Base-by-base conservation (phyloP, 495 filamentous ascomycete species). In the Apodospora peruviana region DNA sequence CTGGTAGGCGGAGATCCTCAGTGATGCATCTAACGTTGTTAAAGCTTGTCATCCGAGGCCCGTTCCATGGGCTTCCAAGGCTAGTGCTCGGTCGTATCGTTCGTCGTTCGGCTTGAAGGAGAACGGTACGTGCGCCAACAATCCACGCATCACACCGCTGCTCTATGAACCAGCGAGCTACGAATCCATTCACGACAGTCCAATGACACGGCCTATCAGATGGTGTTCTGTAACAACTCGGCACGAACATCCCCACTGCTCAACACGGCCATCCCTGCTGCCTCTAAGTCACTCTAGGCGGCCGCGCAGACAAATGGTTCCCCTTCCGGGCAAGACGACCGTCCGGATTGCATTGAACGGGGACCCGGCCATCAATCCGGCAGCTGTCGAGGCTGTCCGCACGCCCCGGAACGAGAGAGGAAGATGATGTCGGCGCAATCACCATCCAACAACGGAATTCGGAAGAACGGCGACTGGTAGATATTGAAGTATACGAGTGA, bases 1-100 rank as follows among this genome's bases (percentile, higher is more conserved):
- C 32, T n/a, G 24, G 48, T 49, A 51, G 39, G 36, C 44, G 36
- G 25, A n/a, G n/a, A n/a, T 5, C 34, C 40, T 48, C 45, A 48
- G 45, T 49, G 42, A 48, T 44, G 40, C 45, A 36, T 40, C 53
- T 3, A 36, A 18, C 41, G 37, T 17, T 22, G 27, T 45, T 22
- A 14, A 21, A 23, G 40, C 16, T n/a, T 34, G 23, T 37, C 40
- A 40, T 16, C 21, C 39, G 29, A 34, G 34, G 39, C 22, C 29
- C 45, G 23, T n/a, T n/a, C n/a, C n/a, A n/a, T n/a, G n/a, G n/a
- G n/a, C n/a, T n/a, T n/a, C n/a, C n/a, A n/a, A n/a, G n/a, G n/a
- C n/a, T n/a, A n/a, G n/a, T n/a, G n/a, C n/a, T n/a, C n/a, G n/a
- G n/a, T n/a, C n/a, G n/a, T n/a, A n/a, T n/a, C n/a, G n/a, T n/a